Evolutionary conservation across 176 grass and related monocot species (phyloP).

Genomic region (Paspalum notatum): DNA sequence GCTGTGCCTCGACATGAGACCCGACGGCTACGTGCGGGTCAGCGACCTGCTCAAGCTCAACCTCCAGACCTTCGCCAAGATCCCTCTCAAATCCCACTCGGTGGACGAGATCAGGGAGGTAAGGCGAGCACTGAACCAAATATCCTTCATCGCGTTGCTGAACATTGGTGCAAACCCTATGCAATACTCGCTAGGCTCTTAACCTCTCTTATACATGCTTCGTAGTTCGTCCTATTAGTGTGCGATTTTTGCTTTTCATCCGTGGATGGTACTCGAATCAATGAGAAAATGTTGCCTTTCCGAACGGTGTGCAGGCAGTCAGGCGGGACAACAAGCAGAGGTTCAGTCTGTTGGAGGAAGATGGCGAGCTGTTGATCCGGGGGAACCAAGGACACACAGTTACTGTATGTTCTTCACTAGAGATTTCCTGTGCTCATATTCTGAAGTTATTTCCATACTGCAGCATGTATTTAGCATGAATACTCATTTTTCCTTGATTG

Average conservation of each 20-base stretch:
- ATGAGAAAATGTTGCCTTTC: constrained; percentile 3
- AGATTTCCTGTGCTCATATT: neutral
- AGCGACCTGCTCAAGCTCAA: constrained; percentile 68
- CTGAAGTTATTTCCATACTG: neutral
- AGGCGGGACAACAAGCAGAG: constrained; percentile 83
- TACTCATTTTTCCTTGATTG: neutral
- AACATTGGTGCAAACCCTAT: neutral
- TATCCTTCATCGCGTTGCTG: neutral
- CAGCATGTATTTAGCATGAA: neutral
- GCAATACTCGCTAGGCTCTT: neutral
- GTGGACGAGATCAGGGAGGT: constrained; percentile 86
- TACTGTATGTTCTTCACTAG: constrained; percentile 46
- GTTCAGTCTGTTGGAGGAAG: constrained; percentile 86
- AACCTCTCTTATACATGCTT: neutral
- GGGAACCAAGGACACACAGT: constrained; percentile 90
- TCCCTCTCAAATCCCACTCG: constrained; percentile 80
- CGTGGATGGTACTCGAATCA: neutral
- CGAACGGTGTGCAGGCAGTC: constrained; percentile 54
- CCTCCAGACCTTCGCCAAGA: constrained; percentile 62
- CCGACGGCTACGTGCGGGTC: constrained; percentile 79
- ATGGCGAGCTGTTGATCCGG: constrained; percentile 73
- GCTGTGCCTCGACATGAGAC: constrained; percentile 73
- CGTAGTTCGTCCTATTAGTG: neutral
- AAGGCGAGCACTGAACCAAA: neutral
- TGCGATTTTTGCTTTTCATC: neutral